Evolutionary conservation across 192 early-diverging fungal genomes (phyloP).

Genomic region (Umbelopsis vinacea): DNA sequence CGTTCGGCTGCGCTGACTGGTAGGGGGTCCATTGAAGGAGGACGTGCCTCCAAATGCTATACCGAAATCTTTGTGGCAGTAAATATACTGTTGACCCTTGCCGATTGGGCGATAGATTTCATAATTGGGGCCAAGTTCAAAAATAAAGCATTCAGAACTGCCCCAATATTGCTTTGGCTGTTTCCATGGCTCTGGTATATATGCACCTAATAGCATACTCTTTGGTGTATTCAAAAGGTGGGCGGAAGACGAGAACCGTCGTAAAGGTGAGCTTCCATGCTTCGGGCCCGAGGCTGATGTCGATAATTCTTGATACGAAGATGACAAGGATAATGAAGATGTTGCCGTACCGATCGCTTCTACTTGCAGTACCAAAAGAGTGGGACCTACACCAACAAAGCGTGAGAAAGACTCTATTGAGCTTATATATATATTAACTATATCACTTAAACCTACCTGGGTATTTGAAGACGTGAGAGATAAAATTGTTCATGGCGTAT

Average conservation of each 20-base stretch:
- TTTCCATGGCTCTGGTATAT: constrained; percentile 58
- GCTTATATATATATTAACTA: no score
- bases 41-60: constrained; percentile 39
- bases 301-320: constrained; percentile 6
- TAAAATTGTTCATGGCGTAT: constrained; percentile 62
- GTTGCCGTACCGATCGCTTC: constrained; percentile 19
- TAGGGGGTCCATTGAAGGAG: constrained; percentile 7
- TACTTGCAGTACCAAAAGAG: constrained; percentile 48
- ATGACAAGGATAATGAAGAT: constrained; percentile 3
- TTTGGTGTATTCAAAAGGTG: constrained; percentile 7
- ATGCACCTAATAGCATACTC: constrained; percentile 50
- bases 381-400: constrained; percentile 32
- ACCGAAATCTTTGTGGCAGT: constrained; percentile 37
- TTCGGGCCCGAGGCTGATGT: constrained; percentile 26
- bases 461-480: constrained; percentile 60
- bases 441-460: constrained; percentile 26
- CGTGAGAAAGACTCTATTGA: neutral
- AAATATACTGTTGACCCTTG: constrained; percentile 31
- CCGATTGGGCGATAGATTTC: constrained; percentile 45
- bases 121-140: constrained; percentile 54
- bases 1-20: neutral
- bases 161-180: constrained; percentile 54
- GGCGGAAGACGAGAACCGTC: constrained; percentile 12
- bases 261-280: constrained; percentile 31
- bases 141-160: constrained; percentile 45